phyloP scores from a whole-genome alignment of 2,329 filamentous ascomycete species.

The Nemania sp. region DNA sequence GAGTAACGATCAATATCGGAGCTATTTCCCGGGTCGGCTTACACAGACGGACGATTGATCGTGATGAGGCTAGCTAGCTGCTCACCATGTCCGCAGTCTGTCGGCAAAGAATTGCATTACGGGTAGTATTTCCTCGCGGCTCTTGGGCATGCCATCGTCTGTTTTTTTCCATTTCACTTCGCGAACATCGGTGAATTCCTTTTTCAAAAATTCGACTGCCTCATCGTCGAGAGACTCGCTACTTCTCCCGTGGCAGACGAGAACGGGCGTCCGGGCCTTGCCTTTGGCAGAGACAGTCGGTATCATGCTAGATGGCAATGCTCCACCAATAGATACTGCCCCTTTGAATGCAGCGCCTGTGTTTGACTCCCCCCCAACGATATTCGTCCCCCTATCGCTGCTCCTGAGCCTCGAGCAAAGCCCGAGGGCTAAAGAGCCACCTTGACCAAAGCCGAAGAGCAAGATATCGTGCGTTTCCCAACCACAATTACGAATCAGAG shows the following conservation, averaged over 20 bases:
- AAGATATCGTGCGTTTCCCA: conserved; percentile 64
- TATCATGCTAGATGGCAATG: conserved; percentile 57
- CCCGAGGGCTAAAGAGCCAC: conserved; percentile 64
- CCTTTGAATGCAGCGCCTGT: conserved; percentile 51
- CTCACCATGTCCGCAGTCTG: conserved; percentile 50
- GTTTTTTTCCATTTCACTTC: conserved; percentile 69
- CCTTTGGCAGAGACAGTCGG: conserved; percentile 47
- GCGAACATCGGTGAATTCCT: conserved; percentile 67
- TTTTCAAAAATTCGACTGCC: conserved; percentile 65
- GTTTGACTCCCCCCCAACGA: conserved; percentile 23
- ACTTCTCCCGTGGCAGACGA: conserved; percentile 61
- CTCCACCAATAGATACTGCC: conserved; percentile 65
- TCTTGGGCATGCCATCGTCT: conserved; percentile 81
- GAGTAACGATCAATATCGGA: too few relatives aligned
- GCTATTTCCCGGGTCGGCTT: too few relatives aligned
- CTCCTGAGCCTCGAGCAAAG: conserved; percentile 51
- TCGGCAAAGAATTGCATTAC: conserved; percentile 84
- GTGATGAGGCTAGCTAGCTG: background rate
- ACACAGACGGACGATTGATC: background rate
- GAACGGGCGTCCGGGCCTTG: conserved; percentile 65
- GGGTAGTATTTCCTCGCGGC: conserved; percentile 82
- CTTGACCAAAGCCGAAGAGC: conserved; percentile 69
- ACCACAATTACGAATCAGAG: conserved; percentile 59
- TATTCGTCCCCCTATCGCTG: conserved; percentile 41
- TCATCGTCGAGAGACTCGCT: conserved; percentile 57